Evolutionary conservation across 169 alveolate genomes (phyloP).

Genomic region (Plasmodium cynomolgi): DNA sequence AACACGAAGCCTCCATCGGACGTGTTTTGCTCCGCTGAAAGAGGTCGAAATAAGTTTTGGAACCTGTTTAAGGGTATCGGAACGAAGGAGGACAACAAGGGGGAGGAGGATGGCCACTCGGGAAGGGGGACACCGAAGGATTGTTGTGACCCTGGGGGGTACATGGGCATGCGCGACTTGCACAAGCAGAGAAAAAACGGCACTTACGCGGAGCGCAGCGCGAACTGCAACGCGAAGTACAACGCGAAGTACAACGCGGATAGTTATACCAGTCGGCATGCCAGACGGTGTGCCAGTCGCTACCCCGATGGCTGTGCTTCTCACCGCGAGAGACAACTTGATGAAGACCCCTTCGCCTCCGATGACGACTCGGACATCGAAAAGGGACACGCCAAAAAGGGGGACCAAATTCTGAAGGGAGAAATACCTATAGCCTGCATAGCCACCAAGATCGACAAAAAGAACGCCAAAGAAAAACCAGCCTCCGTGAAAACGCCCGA

Average conservation of each 20-base stretch:
- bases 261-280: background rate
- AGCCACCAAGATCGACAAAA: conserved; percentile 72
- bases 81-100: background rate
- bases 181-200: background rate
- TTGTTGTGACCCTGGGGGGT: background rate
- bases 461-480: conserved; percentile 67
- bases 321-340: background rate
- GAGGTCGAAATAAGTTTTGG: conserved; percentile 30
- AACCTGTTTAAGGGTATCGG: conserved; percentile 13
- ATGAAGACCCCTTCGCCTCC: background rate
- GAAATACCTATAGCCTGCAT: conserved; percentile 68
- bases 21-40: conserved; percentile 21
- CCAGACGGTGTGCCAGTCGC: background rate
- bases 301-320: background rate
- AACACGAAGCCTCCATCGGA: conserved; percentile 61
- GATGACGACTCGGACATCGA: conserved; percentile 15
- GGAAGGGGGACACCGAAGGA: background rate
- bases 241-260: background rate
- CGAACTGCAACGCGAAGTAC: background rate
- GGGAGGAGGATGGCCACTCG: background rate
- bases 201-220: background rate
- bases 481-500: conserved; percentile 55
- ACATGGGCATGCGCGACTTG: background rate
- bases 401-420: conserved; percentile 44
- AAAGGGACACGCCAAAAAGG: conserved; percentile 13